Evolutionary conservation across 176 grass and related monocot genomes (phyloP), one percentile per base, ranked within the genome.

Genomic region (Lolium perenne): DNA sequence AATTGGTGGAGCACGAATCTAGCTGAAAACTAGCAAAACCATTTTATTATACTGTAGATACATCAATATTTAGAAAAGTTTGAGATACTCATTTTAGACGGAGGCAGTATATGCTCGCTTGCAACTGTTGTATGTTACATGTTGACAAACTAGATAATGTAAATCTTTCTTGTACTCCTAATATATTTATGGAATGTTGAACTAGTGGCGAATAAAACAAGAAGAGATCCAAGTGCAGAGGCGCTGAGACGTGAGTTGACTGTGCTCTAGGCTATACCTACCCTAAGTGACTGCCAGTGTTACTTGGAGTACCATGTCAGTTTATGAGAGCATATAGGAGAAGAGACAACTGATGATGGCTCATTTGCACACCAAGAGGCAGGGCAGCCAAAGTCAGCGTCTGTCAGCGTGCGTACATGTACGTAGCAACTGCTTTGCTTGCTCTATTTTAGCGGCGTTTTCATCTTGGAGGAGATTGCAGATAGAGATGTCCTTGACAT

Each of bases 291-390:
- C 40, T 45, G 68, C 18, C 23, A 26, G 10, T 65, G 13, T 16
- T 46, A 6, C 16, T 41, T 0, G 10, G 4, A 72, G 23, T 53
- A 69, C 15, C 41, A 18, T 40, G 26, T 20, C 38, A 41, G 6
- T 18, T 69, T 41, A 71, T 17, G 15, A n/a, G 15, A 6, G 38
- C 8, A n/a, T n/a, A 18, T 6, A 43, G 38, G 67, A 69, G 60
- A 63, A 29, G 22, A 26, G 35, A 43, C 3, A n/a, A 8, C 32
- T 69, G 26, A 38, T 70, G 67, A n/a, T 43, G 74, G 50, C 16
- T 16, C 74, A 77, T 77, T 6, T 16, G 17, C 26, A 32, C 25
- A 56, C 74, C 29, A 77, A 77, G 29, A 51, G 74, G 51, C 50
- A 53, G 50, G 50, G 3, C 4, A 53, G 29, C 63, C 13, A 17